Conservation (phyloP, 768 basidiomycete species). For the Lyophyllum atratum region DNA sequence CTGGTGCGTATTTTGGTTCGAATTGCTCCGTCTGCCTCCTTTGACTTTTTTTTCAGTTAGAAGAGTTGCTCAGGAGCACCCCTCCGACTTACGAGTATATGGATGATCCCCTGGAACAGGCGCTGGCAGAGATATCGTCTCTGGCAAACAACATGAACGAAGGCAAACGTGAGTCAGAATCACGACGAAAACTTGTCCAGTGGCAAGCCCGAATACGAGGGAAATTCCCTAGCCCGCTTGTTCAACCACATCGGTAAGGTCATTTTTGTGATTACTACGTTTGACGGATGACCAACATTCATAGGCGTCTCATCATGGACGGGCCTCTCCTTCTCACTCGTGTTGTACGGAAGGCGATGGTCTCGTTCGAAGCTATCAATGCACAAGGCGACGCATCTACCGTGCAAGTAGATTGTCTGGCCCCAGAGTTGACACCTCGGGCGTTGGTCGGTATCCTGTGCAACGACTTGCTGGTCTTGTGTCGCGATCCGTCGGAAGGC, state of each 20-base stretch:
- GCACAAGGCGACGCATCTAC: slow-evolving; percentile 75
- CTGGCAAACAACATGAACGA: slow-evolving; percentile 97
- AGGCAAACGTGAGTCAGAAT: slow-evolving; percentile 94
- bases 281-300: slow-evolving; percentile 11
- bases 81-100: slow-evolving; percentile 76
- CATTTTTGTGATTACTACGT: background rate
- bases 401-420: slow-evolving; percentile 89
- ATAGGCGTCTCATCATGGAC: slow-evolving; percentile 90
- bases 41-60: slow-evolving; percentile 52
- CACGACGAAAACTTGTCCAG: slow-evolving; percentile 84
- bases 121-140: slow-evolving; percentile 83
- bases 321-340: slow-evolving; percentile 82
- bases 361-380: slow-evolving; percentile 80
- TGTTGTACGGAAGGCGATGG: slow-evolving; percentile 84
- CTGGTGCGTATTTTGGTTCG: slow-evolving; percentile 57
- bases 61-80: slow-evolving; percentile 83
- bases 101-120: slow-evolving; percentile 84
- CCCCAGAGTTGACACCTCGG: slow-evolving; percentile 82
- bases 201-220: slow-evolving; percentile 91
- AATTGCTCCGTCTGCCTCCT: background rate
- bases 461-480: slow-evolving; percentile 92
- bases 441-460: slow-evolving; percentile 82
- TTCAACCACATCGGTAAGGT: slow-evolving; percentile 91
- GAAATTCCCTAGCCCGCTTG: slow-evolving; percentile 94
- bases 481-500: slow-evolving; percentile 83